A percentile compares a stretch with the other conserved stretches of the same genome.
Conservation (phyloP, 2,329 filamentous ascomycete genomes). For the Ophiocordyceps camponoti-leonardi region DNA sequence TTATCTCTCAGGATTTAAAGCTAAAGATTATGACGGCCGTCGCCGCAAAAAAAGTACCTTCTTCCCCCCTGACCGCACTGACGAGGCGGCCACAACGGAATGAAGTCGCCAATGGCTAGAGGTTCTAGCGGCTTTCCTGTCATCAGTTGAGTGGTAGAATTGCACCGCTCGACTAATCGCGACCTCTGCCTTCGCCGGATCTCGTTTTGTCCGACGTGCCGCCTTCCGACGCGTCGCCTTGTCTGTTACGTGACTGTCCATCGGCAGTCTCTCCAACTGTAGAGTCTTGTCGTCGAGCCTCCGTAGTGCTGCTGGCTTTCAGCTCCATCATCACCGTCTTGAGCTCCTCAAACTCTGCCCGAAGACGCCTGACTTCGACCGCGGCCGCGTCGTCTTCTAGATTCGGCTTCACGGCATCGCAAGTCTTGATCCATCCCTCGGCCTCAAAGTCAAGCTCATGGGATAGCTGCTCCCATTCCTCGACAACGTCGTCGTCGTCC, state of each 20-base stretch:
- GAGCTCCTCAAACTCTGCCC: conserved; percentile 39
- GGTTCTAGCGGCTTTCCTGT: too few species aligned
- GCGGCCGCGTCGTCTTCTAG: conserved; percentile 63
- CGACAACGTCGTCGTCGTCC: conserved; percentile 70
- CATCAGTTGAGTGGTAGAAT: neutral
- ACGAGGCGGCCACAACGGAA: neutral
- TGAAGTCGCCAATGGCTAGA: neutral
- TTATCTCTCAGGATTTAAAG: neutral
- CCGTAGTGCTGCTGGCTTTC: conserved; percentile 7
- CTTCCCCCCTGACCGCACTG: conserved; percentile 7
- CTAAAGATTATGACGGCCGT: neutral
- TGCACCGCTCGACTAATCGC: neutral
- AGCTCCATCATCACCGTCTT: conserved; percentile 27
- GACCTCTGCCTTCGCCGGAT: neutral
- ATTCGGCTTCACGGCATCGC: conserved; percentile 60
- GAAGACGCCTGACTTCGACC: conserved; percentile 46
- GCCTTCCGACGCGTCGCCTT: conserved; percentile 1
- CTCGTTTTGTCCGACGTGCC: neutral
- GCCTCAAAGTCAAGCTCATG: conserved; percentile 60
- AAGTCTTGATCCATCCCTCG: conserved; percentile 72
- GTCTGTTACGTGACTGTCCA: conserved; percentile 1
- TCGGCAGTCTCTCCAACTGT: neutral
- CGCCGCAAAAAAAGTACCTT: conserved; percentile 5
- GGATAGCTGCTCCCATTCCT: conserved; percentile 84
- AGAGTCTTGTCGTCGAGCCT: neutral